These are phyloP conservation scores for Trichosporon inkin DNA, from an alignment of 1,284 basidiomycete species.

Conservation along the genomic window DNA sequence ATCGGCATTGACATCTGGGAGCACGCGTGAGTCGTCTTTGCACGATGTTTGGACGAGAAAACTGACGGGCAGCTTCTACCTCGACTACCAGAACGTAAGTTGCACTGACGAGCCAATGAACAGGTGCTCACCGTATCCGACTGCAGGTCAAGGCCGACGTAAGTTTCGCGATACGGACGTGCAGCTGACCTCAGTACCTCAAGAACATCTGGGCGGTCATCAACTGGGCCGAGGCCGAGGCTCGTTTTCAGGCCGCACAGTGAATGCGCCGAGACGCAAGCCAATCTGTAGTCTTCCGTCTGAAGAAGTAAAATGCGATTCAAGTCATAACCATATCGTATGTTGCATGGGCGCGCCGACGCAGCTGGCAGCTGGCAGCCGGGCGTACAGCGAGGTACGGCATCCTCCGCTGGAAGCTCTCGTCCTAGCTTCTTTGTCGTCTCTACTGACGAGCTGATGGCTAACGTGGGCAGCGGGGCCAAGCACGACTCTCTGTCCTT, in stretches of 20 bases:
- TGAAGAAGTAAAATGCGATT: neutral
- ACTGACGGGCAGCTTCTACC: constrained; percentile 57
- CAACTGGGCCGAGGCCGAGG: constrained; percentile 86
- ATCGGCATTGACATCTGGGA: constrained; percentile 95
- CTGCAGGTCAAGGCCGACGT: constrained; percentile 67
- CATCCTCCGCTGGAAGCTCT: no score
- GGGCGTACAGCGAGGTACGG: no score
- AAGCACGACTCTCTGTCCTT: no score
- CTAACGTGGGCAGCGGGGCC: no score
- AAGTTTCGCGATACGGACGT: constrained; percentile 47
- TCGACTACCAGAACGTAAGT: constrained; percentile 81
- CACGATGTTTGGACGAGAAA: constrained; percentile 10
- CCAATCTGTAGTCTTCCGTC: neutral
- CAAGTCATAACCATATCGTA: no score
- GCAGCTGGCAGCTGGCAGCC: no score
- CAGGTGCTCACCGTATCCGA: neutral
- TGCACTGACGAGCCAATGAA: neutral
- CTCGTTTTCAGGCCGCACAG: constrained; percentile 60
- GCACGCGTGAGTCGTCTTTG: constrained; percentile 37
- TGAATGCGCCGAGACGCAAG: constrained; percentile 11
- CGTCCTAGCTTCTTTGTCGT: no score
- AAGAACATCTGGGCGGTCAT: constrained; percentile 87
- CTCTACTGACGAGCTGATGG: no score
- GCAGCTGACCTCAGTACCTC: constrained; percentile 62
- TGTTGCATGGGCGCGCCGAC: no score